Conservation (phyloP, 2,329 filamentous ascomycete species). For the Epichloe aotearoae region DNA sequence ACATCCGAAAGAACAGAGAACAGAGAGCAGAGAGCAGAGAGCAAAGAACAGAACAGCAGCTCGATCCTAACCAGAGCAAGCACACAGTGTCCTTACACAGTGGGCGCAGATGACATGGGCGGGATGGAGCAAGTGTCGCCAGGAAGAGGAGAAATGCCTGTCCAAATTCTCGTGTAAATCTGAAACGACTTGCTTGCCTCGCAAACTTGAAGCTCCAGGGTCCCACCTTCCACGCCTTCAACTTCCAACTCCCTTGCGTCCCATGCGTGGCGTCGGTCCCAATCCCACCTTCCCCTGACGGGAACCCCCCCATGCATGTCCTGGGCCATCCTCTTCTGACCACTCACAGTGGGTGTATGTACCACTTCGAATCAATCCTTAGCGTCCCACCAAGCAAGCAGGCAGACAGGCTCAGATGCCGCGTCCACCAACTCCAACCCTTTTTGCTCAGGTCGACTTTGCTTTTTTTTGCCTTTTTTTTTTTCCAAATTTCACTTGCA, state of each 20-base stretch:
- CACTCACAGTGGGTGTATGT: no score
- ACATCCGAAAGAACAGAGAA: no score
- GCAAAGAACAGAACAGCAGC: no score
- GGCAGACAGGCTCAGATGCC: background rate
- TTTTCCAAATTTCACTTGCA: background rate
- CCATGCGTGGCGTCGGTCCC: background rate
- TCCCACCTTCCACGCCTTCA: background rate
- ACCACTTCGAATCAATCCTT: no score
- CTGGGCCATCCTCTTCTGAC: background rate
- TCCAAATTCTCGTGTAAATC: background rate
- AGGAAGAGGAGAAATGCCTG: background rate
- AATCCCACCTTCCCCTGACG: slow-evolving; percentile 2
- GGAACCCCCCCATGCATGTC: background rate
- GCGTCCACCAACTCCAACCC: background rate
- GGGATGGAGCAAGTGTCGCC: background rate
- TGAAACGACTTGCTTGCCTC: slow-evolving; percentile 1
- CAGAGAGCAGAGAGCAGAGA: no score
- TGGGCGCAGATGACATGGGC: background rate
- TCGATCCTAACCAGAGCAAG: no score
- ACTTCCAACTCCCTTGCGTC: background rate
- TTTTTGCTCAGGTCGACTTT: background rate
- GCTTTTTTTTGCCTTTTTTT: background rate
- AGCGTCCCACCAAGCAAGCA: background rate
- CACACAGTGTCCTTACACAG: no score
- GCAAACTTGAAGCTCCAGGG: background rate